Evolutionary conservation across 2,329 filamentous ascomycete species (phyloP), one percentile per base, ranked within the genome.

Genomic region (Apiospora koreana): DNA sequence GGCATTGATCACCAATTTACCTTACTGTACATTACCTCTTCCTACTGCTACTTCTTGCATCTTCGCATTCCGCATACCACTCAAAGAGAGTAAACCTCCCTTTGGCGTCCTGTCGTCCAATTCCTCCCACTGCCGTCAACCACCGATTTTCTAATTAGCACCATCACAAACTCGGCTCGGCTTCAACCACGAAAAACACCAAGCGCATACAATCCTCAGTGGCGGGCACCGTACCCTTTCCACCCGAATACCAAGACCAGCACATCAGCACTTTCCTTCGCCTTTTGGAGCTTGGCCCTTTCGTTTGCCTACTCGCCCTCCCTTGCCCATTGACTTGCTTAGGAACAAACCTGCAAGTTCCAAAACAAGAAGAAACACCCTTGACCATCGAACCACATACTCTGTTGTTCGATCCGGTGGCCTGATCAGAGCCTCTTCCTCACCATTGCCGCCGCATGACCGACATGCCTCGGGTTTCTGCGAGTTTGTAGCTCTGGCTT

Each of bases 401-500:
- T 67, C 68, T 72, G 38, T 45, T 62, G 35, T 64, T 74, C 74
- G 72, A 74, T 70, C 66, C 69, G 70, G 69, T 72, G 69, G 43
- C 67, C 71, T 68, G 71, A 73, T 75, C 74, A 41, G 45, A 73
- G 73, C 75, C 69, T 71, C 62, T 48, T 70, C 72, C 68, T 69
- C 70, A 69, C 70, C 72, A 70, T 72, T 69, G 69, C 73, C 73
- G 70, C 74, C 75, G 70, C 54, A 75, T 73, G 72, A 75, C 76
- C 77, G 80, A 79, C 78, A 82, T 82, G 81, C 80, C 79, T 81
- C 76, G 75, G 77, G 75, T 76, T 75, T 75, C 77, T 76, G 77
- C 75, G 70, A 75, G 75, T 75, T 80, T 78, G 73, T 82, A 80
- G 81, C 78, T 80, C 79, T 82, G 81, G 81, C 80, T 76, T 73